Conservation (phyloP, 2,329 filamentous ascomycete genomes). For the Cryphonectria japonica region DNA sequence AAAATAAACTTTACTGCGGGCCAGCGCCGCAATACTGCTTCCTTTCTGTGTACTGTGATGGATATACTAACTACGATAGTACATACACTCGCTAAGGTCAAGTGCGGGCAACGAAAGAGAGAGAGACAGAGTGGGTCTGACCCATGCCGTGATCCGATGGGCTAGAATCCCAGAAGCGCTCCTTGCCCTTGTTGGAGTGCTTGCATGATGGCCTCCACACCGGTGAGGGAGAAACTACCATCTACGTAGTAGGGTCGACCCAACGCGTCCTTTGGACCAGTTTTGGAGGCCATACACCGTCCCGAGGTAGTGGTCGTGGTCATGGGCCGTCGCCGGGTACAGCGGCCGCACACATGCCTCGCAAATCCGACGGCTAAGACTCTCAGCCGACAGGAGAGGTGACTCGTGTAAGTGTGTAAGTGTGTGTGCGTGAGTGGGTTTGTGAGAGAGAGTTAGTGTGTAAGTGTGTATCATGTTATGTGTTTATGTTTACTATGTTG, state of each 20-base stretch:
- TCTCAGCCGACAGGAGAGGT: neutral
- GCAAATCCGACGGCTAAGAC: neutral
- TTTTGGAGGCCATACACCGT: neutral
- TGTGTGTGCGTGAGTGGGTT: neutral
- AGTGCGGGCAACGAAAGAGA: neutral
- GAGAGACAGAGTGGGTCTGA: slow-evolving; percentile 4
- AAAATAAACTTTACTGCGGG: neutral
- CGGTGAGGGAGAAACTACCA: slow-evolving; percentile 21
- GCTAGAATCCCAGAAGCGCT: slow-evolving; percentile 1
- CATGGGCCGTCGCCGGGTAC: neutral
- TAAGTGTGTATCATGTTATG: neutral
- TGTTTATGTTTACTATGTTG: neutral
- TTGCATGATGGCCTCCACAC: slow-evolving; percentile 26
- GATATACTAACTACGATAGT: neutral
- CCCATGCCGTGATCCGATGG: slow-evolving; percentile 6
- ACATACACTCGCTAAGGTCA: neutral
- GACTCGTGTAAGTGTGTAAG: neutral
- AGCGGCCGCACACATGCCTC: neutral
- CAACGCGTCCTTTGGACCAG: neutral
- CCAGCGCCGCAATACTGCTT: neutral
- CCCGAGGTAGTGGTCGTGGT: neutral
- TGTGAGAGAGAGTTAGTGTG: neutral
- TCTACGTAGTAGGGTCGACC: slow-evolving; percentile 2
- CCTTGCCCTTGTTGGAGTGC: slow-evolving; percentile 17
- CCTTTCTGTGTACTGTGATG: neutral